Conservation (phyloP, 2,329 filamentous ascomycete genomes). For the Hymenoscyphus infarciens region DNA sequence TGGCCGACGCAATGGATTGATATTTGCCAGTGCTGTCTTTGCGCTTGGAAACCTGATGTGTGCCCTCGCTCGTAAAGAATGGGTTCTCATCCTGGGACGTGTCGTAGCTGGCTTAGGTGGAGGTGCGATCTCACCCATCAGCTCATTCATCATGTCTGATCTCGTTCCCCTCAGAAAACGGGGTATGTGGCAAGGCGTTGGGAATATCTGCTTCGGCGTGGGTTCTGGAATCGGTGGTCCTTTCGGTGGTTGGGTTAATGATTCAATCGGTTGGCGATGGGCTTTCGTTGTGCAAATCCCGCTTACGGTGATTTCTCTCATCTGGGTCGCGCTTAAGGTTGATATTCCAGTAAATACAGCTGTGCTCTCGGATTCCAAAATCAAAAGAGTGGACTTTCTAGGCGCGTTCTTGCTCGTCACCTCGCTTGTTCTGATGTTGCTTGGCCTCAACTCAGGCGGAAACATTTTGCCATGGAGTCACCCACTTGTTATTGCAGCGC, state of each 20-base stretch:
- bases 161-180: not conserved
- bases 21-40: conserved; percentile 61
- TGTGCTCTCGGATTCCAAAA: not conserved
- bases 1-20: conserved; percentile 59
- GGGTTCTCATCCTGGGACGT: conserved; percentile 60
- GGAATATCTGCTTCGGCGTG: conserved; percentile 42
- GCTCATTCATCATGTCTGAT: not conserved
- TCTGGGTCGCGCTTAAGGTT: not conserved
- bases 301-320: conserved; percentile 46
- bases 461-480: conserved; percentile 46
- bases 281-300: conserved; percentile 69
- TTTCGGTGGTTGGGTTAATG: conserved; percentile 65
- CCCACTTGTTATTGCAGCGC: conserved; percentile 47
- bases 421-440: conserved; percentile 68
- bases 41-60: conserved; percentile 59
- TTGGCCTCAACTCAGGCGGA: conserved; percentile 61
- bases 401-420: conserved; percentile 62
- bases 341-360: not conserved
- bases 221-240: conserved; percentile 65
- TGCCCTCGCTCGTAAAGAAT: conserved; percentile 58
- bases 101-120: conserved; percentile 54
- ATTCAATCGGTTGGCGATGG: conserved; percentile 70
- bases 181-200: not conserved
- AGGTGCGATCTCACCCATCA: conserved; percentile 57
- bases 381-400: conserved; percentile 63